A percentile compares a stretch with the other conserved stretches of the same genome.
Evolutionary conservation across 2,329 filamentous ascomycete genomes (phyloP).

Genomic region (Colletotrichum liriopes): DNA sequence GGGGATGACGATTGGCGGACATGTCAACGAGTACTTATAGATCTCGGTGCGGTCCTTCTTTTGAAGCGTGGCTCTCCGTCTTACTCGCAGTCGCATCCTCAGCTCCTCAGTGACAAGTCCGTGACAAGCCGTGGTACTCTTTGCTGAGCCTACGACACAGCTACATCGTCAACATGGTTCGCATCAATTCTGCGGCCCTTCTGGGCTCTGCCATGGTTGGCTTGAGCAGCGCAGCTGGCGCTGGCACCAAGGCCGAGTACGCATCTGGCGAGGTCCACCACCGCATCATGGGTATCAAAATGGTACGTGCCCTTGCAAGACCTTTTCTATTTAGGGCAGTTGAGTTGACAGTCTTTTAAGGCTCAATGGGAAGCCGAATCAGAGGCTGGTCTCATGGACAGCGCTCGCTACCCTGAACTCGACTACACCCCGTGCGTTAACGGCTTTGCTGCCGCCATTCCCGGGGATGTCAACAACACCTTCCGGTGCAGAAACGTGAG

Average conservation of each 20-base stretch:
- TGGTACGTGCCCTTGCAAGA: constrained; percentile 37
- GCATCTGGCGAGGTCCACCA: constrained; percentile 45
- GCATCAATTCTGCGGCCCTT: constrained; percentile 41
- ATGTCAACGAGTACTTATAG: constrained; percentile 7
- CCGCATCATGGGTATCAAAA: constrained; percentile 47
- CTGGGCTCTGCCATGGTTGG: constrained; percentile 45
- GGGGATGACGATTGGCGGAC: neutral
- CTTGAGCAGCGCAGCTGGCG: constrained; percentile 45
- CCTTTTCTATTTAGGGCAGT: neutral
- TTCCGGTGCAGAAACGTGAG: constrained; percentile 64
- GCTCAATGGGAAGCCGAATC: constrained; percentile 53
- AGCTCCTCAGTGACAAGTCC: neutral
- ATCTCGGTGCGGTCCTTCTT: neutral
- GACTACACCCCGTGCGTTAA: constrained; percentile 58
- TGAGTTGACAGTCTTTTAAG: constrained; percentile 34
- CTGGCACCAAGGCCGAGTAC: constrained; percentile 46
- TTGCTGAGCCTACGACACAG: constrained; percentile 1
- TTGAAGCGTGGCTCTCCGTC: neutral
- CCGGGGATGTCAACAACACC: constrained; percentile 62
- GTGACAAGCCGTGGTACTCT: constrained; percentile 14
- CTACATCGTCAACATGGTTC: constrained; percentile 44
- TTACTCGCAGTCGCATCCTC: neutral
- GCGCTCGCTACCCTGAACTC: constrained; percentile 55
- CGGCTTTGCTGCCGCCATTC: constrained; percentile 61
- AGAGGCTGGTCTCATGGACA: constrained; percentile 53